Conservation (phyloP, 345 rosid genomes). For the Brassica nigra region DNA sequence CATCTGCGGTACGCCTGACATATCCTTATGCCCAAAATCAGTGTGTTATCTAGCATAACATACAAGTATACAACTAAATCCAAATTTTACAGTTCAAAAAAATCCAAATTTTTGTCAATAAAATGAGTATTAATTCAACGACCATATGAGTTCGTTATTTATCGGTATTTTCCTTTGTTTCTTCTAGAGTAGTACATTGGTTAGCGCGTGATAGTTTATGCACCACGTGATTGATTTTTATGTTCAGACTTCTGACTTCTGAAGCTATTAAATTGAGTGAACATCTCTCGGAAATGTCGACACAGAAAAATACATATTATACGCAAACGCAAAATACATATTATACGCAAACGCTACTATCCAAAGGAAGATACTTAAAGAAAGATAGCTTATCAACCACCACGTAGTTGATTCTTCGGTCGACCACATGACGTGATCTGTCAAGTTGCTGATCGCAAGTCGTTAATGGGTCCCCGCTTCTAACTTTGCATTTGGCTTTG, state of each 20-base stretch:
- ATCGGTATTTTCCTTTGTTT: not conserved
- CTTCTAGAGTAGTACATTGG: not conserved
- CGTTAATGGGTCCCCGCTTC: slow-evolving; percentile 4
- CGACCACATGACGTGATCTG: slow-evolving; percentile 44
- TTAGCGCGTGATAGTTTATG: slow-evolving; percentile 18
- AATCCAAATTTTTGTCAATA: not conserved
- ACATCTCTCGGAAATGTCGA: not conserved
- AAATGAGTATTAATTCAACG: not conserved
- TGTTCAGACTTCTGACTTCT: slow-evolving; percentile 28
- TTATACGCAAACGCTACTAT: slow-evolving; percentile 32
- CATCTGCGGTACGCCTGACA: no score
- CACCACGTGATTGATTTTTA: slow-evolving; percentile 21
- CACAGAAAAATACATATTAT: not conserved
- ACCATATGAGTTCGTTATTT: not conserved
- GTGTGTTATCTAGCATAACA: no score
- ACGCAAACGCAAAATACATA: slow-evolving; percentile 9
- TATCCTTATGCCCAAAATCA: no score
- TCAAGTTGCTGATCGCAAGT: slow-evolving; percentile 39
- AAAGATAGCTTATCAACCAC: slow-evolving; percentile 42
- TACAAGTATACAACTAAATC: no score
- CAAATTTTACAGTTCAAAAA: no score
- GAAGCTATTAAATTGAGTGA: slow-evolving; percentile 16
- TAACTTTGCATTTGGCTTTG: slow-evolving; percentile 24
- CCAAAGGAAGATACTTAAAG: slow-evolving; percentile 5
- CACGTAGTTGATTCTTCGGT: slow-evolving; percentile 34